Evolutionary conservation across 352 stramenopile species (phyloP).

Genomic region (Phytophthora pinifolia): DNA sequence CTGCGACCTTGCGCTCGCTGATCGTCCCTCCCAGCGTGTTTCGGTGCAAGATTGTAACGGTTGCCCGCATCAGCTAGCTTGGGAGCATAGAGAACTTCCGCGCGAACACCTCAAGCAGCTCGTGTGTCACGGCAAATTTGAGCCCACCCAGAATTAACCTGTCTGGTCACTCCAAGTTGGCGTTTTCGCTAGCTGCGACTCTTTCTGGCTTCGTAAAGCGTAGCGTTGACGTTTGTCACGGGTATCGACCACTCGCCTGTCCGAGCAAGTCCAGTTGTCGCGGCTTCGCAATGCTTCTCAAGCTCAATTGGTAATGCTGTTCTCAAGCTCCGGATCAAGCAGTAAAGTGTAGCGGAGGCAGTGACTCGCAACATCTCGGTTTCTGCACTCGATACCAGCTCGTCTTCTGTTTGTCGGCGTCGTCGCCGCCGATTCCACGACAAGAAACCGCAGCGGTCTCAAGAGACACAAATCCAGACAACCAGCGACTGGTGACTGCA

Average conservation of each 20-base stretch:
- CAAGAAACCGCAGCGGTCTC: conserved; percentile 7
- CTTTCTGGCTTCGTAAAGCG: conserved; percentile 11
- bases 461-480: not conserved
- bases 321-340: no score
- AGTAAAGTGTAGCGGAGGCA: no score
- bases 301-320: no score
- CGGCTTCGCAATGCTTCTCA: no score
- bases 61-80: not conserved
- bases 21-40: no score
- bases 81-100: not conserved
- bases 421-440: conserved; percentile 7
- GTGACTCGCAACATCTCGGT: conserved; percentile 4
- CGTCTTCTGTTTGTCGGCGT: conserved; percentile 14
- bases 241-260: conserved; percentile 16
- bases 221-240: conserved; percentile 9
- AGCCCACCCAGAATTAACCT: not conserved
- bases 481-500: conserved; percentile 6
- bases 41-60: no score
- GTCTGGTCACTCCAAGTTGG: not conserved
- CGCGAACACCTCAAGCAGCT: no score
- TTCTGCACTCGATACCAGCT: not conserved
- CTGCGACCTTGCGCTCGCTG: no score
- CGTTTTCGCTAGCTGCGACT: conserved; percentile 24
- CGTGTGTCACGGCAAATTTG: not conserved
- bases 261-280: conserved; percentile 17